These are phyloP conservation scores for Isabelozyma rhagii DNA, from an alignment of 805 yeast genomes.

Conservation along the genomic window DNA sequence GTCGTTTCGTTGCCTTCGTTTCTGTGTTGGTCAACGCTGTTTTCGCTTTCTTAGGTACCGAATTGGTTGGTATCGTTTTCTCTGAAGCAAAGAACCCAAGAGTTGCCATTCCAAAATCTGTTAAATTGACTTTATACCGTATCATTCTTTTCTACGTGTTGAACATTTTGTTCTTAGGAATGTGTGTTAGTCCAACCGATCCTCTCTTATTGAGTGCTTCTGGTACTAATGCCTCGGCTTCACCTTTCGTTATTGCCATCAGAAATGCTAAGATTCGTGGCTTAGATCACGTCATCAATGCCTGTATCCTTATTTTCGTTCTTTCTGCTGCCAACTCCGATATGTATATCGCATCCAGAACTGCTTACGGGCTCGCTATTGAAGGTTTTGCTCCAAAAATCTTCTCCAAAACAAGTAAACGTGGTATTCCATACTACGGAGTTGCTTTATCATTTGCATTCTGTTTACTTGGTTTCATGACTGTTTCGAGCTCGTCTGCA, in stretches of 20 bases:
- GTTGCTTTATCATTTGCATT: conserved; percentile 19
- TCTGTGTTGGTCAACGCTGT: conserved; percentile 36
- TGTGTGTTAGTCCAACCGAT: conserved; percentile 31
- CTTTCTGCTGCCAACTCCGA: conserved; percentile 34
- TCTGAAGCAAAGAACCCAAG: conserved; percentile 35
- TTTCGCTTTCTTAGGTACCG: conserved; percentile 32
- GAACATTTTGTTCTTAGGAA: conserved; percentile 28
- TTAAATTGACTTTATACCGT: conserved; percentile 26
- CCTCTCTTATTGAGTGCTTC: conserved; percentile 19
- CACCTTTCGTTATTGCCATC: conserved; percentile 42
- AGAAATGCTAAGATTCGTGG: conserved; percentile 28
- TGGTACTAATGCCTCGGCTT: conserved; percentile 25
- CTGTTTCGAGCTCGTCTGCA: conserved; percentile 17
- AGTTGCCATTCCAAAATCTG: conserved; percentile 25
- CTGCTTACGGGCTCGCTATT: conserved; percentile 33
- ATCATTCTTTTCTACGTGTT: conserved; percentile 24
- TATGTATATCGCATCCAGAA: conserved; percentile 27
- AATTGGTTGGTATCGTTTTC: conserved; percentile 17
- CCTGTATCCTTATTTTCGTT: conserved; percentile 37
- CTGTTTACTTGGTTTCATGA: conserved; percentile 37
- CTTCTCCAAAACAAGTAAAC: conserved; percentile 25
- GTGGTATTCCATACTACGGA: conserved; percentile 31
- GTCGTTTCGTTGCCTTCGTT: conserved; percentile 27
- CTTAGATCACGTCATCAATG: conserved; percentile 36
- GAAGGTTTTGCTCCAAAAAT: conserved; percentile 37